Conservation (phyloP, 768 basidiomycete species). For the Chalciporus pseudorubinellus region DNA sequence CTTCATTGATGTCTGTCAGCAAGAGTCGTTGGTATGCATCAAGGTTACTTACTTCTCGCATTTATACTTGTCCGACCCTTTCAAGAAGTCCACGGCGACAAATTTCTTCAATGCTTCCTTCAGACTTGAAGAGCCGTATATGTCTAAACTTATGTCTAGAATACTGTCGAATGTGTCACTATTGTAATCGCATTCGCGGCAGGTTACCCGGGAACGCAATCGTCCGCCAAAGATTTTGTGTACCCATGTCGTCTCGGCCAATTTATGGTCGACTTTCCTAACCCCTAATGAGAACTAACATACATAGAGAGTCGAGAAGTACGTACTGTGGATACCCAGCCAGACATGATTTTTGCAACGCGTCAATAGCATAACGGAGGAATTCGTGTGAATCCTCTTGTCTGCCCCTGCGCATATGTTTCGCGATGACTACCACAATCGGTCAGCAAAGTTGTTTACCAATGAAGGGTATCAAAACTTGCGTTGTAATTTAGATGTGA, state of each 20-base stretch:
- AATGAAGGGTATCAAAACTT: conserved; percentile 24
- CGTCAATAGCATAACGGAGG: conserved; percentile 90
- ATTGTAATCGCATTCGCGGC: conserved; percentile 75
- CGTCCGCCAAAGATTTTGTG: conserved; percentile 92
- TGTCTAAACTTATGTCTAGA: conserved; percentile 91
- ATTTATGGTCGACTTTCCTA: conserved; percentile 67
- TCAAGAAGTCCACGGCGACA: conserved; percentile 75
- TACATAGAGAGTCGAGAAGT: not conserved
- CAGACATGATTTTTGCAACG: conserved; percentile 81
- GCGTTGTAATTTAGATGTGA: conserved; percentile 74
- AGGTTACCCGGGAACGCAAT: conserved; percentile 87
- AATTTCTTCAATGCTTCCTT: conserved; percentile 79
- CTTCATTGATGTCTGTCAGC: conserved; percentile 39
- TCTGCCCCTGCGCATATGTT: conserved; percentile 84
- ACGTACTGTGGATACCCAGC: conserved; percentile 69
- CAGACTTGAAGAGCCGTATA: conserved; percentile 58
- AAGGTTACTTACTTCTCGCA: conserved; percentile 86
- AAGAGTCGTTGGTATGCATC: not conserved
- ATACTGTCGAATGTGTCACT: conserved; percentile 97
- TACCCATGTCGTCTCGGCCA: conserved; percentile 89
- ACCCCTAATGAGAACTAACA: conserved; percentile 10
- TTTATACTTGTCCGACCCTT: conserved; percentile 94
- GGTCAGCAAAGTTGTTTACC: conserved; percentile 4
- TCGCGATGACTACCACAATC: conserved; percentile 71
- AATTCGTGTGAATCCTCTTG: conserved; percentile 99